These are phyloP conservation scores for Coniferiporia weirii DNA, from an alignment of 1,284 basidiomycete species.

Conservation along the genomic window DNA sequence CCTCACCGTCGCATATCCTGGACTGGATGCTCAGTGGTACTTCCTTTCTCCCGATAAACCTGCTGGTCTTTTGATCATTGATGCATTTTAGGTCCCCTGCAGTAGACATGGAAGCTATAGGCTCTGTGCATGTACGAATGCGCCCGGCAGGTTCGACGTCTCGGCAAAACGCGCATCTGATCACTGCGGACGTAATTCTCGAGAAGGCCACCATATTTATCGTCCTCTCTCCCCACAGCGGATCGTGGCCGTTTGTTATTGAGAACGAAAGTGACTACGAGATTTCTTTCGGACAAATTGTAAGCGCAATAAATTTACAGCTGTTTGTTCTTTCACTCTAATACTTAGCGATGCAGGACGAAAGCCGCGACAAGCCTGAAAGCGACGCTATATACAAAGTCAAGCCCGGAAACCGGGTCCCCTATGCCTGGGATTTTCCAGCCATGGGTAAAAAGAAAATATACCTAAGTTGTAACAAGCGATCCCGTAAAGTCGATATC, in stretches of 20 bases:
- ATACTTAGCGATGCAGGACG: constrained; percentile 39
- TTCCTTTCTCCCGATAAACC: constrained; percentile 19
- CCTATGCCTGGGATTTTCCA: constrained; percentile 95
- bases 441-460: constrained; percentile 83
- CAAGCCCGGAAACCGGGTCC: constrained; percentile 48
- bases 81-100: constrained; percentile 72
- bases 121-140: constrained; percentile 76
- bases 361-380: constrained; percentile 36
- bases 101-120: constrained; percentile 91
- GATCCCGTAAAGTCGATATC: constrained; percentile 80
- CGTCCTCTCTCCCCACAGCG: constrained; percentile 61
- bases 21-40: constrained; percentile 82
- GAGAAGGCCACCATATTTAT: constrained; percentile 91
- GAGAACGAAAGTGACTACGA: constrained; percentile 84
- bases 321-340: constrained; percentile 8
- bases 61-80: constrained; percentile 4
- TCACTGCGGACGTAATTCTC: constrained; percentile 82
- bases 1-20: constrained; percentile 81
- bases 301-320: constrained; percentile 29
- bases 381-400: constrained; percentile 48
- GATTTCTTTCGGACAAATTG: constrained; percentile 75
- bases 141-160: constrained; percentile 34
- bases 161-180: constrained; percentile 47
- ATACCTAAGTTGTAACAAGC: constrained; percentile 58
- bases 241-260: constrained; percentile 86